Conservation (phyloP, 805 yeast genomes). For the Myxozyma nipponensis region DNA sequence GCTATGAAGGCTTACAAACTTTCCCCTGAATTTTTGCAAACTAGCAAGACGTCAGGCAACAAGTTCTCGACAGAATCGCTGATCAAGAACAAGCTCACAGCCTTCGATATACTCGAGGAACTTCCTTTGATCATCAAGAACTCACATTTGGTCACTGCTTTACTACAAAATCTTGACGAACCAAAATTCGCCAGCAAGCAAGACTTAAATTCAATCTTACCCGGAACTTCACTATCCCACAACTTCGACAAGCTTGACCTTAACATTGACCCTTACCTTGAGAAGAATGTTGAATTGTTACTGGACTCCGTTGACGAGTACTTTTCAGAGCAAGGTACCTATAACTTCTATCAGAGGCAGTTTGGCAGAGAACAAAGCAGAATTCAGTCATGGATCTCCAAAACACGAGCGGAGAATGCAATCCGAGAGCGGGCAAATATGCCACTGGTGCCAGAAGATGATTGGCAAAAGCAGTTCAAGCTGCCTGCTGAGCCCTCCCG, state of each 20-base stretch:
- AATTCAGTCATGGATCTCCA: slow-evolving; percentile 70
- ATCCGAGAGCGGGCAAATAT: slow-evolving; percentile 57
- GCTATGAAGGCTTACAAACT: slow-evolving; percentile 67
- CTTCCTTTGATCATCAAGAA: slow-evolving; percentile 62
- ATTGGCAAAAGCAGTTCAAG: slow-evolving; percentile 63
- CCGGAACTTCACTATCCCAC: slow-evolving; percentile 24
- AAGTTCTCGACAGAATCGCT: slow-evolving; percentile 65
- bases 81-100: slow-evolving; percentile 56
- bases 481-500: slow-evolving; percentile 73
- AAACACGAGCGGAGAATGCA: slow-evolving; percentile 60
- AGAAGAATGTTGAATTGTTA: slow-evolving; percentile 54
- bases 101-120: slow-evolving; percentile 66
- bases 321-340: slow-evolving; percentile 73
- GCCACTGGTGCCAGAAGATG: slow-evolving; percentile 47
- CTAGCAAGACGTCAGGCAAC: slow-evolving; percentile 44
- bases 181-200: slow-evolving; percentile 15
- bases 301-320: slow-evolving; percentile 68
- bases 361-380: slow-evolving; percentile 64
- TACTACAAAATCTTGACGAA: slow-evolving; percentile 38
- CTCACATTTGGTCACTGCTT: slow-evolving; percentile 60
- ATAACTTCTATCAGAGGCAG: slow-evolving; percentile 77
- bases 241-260: slow-evolving; percentile 42
- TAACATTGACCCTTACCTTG: slow-evolving; percentile 42
- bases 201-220: slow-evolving; percentile 17
- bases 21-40: slow-evolving; percentile 55